Percentiles rank a stretch among this genome's conserved stretches.
Conservation (phyloP, 306 rosid species). For the Quercus variabilis region DNA sequence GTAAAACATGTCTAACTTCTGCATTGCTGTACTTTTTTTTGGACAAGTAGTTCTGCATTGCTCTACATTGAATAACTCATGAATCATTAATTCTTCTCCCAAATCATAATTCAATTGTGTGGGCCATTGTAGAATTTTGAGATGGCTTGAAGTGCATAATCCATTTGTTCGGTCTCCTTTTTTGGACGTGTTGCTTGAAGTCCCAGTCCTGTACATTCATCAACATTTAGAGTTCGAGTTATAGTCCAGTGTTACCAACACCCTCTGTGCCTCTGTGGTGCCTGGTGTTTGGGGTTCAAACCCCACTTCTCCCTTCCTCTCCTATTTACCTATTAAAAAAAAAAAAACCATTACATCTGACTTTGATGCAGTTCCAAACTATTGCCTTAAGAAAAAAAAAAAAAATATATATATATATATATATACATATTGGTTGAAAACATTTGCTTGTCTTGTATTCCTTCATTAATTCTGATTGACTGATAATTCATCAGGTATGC, state of each 20-base stretch:
- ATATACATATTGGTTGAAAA: background rate
- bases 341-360: background rate
- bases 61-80: background rate
- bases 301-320: no score
- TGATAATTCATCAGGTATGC: constrained; percentile 68
- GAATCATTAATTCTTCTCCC: background rate
- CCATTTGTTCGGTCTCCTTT: constrained; percentile 5
- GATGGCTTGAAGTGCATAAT: constrained; percentile 12
- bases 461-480: constrained; percentile 5
- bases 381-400: background rate
- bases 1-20: constrained; percentile 3
- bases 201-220: background rate
- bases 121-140: background rate
- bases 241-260: no score
- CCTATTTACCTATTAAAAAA: no score
- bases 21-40: background rate
- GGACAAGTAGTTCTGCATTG: background rate
- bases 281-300: no score
- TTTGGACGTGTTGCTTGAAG: background rate
- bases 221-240: no score
- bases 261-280: no score
- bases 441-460: constrained; percentile 5
- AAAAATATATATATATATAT: background rate
- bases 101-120: constrained; percentile 9
- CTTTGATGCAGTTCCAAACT: background rate